Evolutionary conservation across 176 grass and related monocot species (phyloP), one percentile per base, ranked within the genome.

Genomic region (Puccinellia tenuiflora): DNA sequence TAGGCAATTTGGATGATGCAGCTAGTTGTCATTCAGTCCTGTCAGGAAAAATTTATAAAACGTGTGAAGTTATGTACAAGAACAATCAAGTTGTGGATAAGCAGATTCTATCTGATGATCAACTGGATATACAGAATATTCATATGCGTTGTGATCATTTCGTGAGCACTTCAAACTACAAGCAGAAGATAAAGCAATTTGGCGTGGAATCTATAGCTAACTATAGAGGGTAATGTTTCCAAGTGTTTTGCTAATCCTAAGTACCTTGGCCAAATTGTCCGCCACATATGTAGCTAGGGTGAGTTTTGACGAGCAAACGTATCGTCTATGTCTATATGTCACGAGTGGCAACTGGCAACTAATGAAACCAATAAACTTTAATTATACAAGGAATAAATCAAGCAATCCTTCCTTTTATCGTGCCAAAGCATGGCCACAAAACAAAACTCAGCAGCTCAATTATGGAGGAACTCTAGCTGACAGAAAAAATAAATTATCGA

Each of bases 91-190:
- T 79, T 28, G 53, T 50, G 54, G 34, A 73, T 48, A 74, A 22
- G 81, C 38, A 88, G 81, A 88, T 84, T 84, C 81, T 48, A 48
- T 80, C 26, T 24, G 46, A 39, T 22, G 81, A 84, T 68, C 62
- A 40, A 70, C 13, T 1, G 68, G 55, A 31, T 48, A 30, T 48
- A 13, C 68, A 80, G 47, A 14, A 84, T 68, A 88, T 84, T 80
- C 68, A 85, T 78, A 39, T 38, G 45, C 9, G 45, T 16, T 21
- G 11, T 0, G 1, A 80, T 68, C 59, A 68, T 88, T 84, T 80
- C 25, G 5, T 68, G 59, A 47, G 68, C 81, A 84, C 87, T 68
- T 84, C 35, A 29, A 68, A 38, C 56, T 42, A 1, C 10, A 66
- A 59, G 39, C 48, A 76, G 68, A 50, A 81, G 68, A 85, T 68